phyloP scores from a whole-genome alignment of 441 rosid species.

The Syzygium malaccense region DNA sequence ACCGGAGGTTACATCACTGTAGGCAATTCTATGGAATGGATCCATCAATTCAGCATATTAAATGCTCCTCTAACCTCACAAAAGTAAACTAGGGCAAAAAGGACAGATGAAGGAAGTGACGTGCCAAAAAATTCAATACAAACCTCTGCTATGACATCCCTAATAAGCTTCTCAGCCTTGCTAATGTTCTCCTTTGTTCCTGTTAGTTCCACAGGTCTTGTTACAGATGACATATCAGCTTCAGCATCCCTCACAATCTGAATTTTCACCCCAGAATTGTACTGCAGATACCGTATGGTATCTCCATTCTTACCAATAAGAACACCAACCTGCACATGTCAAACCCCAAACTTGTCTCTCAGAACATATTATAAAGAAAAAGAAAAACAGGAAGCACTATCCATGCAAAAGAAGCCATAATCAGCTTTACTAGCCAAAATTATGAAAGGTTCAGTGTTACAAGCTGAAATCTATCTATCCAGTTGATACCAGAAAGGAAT shows the following conservation, averaged over 20 bases:
- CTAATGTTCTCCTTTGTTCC: background rate
- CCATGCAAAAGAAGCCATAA: background rate
- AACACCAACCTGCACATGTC: constrained; percentile 5
- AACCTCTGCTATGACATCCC: constrained; percentile 5
- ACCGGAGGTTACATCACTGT: background rate
- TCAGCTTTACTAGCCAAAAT: background rate
- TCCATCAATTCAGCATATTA: background rate
- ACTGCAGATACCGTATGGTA: background rate
- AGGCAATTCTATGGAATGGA: background rate
- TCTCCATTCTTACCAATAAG: background rate
- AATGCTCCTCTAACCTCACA: background rate
- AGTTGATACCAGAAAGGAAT: background rate
- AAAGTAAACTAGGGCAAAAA: background rate
- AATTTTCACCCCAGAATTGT: background rate
- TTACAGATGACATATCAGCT: background rate
- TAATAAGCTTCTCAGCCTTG: background rate
- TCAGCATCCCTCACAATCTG: background rate
- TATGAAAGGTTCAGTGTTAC: background rate
- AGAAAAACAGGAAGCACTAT: background rate
- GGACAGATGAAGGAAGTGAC: background rate
- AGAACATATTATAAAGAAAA: background rate
- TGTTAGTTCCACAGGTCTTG: background rate
- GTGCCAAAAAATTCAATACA: background rate
- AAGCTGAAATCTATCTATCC: background rate
- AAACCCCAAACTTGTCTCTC: background rate